These are phyloP conservation scores for Alternaria sp. DNA, from an alignment of 2,329 filamentous ascomycete species.

Conservation along the genomic window DNA sequence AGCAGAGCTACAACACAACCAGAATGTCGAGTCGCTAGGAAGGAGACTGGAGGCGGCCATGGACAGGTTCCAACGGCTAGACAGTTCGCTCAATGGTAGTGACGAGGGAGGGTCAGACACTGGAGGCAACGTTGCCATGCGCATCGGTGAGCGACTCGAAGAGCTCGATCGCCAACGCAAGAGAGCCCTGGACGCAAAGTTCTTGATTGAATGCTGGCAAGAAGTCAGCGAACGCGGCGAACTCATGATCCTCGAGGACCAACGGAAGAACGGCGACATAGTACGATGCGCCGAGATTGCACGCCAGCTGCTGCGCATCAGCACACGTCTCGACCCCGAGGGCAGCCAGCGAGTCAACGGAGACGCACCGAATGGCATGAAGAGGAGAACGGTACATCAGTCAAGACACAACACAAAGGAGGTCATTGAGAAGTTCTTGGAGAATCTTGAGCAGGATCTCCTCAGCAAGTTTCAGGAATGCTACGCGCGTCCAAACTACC, in stretches of 20 bases:
- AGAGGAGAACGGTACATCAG: slow-evolving; percentile 37
- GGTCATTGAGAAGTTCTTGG: slow-evolving; percentile 94
- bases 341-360: slow-evolving; percentile 60
- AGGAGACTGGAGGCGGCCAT: slow-evolving; percentile 92
- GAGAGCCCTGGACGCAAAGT: slow-evolving; percentile 90
- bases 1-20: slow-evolving; percentile 90
- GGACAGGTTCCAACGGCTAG: slow-evolving; percentile 87
- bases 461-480: slow-evolving; percentile 97
- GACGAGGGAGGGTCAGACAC: slow-evolving; percentile 62
- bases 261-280: slow-evolving; percentile 87
- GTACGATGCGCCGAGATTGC: slow-evolving; percentile 94
- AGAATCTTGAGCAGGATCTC: slow-evolving; percentile 93
- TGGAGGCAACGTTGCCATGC: slow-evolving; percentile 88
- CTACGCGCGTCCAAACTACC: slow-evolving; percentile 92
- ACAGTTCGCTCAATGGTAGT: slow-evolving; percentile 77
- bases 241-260: slow-evolving; percentile 85
- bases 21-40: slow-evolving; percentile 86
- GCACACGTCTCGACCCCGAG: slow-evolving; percentile 82
- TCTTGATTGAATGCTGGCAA: slow-evolving; percentile 95
- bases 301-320: slow-evolving; percentile 91
- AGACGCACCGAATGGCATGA: slow-evolving; percentile 60
- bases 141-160: slow-evolving; percentile 92
- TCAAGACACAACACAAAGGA: slow-evolving; percentile 76
- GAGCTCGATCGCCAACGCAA: slow-evolving; percentile 92
- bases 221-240: slow-evolving; percentile 92